phyloP scores from a whole-genome alignment of 2,329 filamentous ascomycete species.

The Epichloe glyceriae region DNA sequence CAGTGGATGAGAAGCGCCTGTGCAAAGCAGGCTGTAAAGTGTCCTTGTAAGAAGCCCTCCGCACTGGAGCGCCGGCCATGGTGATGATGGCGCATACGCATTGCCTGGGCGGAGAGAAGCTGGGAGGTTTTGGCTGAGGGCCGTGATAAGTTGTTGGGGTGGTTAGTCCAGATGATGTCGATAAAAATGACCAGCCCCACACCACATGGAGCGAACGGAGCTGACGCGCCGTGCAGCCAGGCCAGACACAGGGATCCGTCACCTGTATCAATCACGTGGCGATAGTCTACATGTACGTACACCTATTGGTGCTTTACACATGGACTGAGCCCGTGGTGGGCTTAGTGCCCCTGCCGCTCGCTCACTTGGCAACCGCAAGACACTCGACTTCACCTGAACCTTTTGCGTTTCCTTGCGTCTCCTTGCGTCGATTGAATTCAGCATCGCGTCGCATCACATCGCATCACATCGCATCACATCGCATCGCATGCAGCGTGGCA shows the following conservation, averaged over 20 bases:
- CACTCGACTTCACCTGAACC: neutral
- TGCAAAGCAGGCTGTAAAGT: slow-evolving; percentile 84
- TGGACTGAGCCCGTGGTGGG: neutral
- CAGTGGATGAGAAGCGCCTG: slow-evolving; percentile 70
- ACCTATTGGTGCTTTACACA: too few species aligned
- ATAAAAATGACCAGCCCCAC: slow-evolving; percentile 17
- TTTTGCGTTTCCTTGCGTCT: too few species aligned
- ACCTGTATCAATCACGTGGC: slow-evolving; percentile 15
- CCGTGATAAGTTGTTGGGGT: neutral
- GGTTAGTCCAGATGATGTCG: slow-evolving; percentile 10
- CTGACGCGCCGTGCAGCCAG: too few species aligned
- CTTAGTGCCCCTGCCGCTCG: too few species aligned
- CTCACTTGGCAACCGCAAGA: neutral
- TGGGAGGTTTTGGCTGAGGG: slow-evolving; percentile 2
- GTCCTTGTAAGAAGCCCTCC: slow-evolving; percentile 62
- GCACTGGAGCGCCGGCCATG: slow-evolving; percentile 41
- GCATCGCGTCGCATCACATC: neutral
- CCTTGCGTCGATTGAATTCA: neutral
- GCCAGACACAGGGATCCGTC: slow-evolving; percentile 1
- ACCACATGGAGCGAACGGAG: too few species aligned
- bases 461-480: neutral
- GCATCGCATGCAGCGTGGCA: neutral
- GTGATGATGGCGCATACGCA: slow-evolving; percentile 36
- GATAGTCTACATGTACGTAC: too few species aligned
- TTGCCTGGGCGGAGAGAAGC: slow-evolving; percentile 8